These are phyloP conservation scores for Pestalotiopsis sp. DNA, from an alignment of 2,329 filamentous ascomycete species.

Conservation along the genomic window DNA sequence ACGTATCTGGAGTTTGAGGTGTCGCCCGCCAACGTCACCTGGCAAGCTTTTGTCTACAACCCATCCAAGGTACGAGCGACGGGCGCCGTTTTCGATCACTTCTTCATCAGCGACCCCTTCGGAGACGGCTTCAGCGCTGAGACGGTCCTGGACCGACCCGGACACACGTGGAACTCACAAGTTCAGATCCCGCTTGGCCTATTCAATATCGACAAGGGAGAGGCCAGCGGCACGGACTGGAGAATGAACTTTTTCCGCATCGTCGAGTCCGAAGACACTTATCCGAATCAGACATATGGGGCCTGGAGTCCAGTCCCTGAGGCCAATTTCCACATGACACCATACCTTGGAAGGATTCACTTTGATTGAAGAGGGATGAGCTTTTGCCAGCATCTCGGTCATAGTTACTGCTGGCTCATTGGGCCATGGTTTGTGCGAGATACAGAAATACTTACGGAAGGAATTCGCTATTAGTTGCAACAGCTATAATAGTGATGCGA, in stretches of 20 bases:
- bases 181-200: constrained; percentile 48
- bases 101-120: constrained; percentile 42
- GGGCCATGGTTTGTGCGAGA: no score
- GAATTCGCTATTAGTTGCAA: no score
- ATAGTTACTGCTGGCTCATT: no score
- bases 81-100: constrained; percentile 46
- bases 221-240: constrained; percentile 47
- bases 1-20: constrained; percentile 56
- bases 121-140: constrained; percentile 43
- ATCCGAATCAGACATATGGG: constrained; percentile 45
- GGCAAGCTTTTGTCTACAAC: constrained; percentile 55
- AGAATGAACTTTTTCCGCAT: constrained; percentile 58
- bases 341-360: constrained; percentile 1
- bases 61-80: constrained; percentile 46
- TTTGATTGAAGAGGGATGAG: neutral
- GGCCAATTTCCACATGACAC: constrained; percentile 48
- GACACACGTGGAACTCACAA: constrained; percentile 43
- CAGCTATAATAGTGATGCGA: no score
- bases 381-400: no score
- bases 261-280: constrained; percentile 43
- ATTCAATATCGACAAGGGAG: constrained; percentile 50
- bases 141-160: constrained; percentile 40
- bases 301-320: constrained; percentile 49
- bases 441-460: no score
- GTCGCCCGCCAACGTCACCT: constrained; percentile 53